Conservation (phyloP, 495 filamentous ascomycete genomes). For the Hypoxylon subgilvum region DNA sequence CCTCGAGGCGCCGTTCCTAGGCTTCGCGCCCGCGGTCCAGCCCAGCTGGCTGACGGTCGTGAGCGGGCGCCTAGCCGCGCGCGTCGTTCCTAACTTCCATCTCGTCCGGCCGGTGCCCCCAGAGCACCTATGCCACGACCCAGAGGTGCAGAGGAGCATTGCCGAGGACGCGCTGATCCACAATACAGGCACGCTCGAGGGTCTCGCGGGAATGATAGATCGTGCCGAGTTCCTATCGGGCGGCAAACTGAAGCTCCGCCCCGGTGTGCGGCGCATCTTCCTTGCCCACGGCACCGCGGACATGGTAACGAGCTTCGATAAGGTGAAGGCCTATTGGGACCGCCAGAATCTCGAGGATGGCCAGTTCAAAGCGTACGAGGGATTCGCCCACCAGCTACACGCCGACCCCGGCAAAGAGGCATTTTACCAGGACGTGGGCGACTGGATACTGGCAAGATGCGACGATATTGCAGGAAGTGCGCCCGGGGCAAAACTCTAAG, state of each 20-base stretch:
- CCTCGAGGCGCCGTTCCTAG: constrained; percentile 72
- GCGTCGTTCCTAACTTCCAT: constrained; percentile 65
- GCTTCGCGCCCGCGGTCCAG: constrained; percentile 64
- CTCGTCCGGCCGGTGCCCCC: constrained; percentile 63
- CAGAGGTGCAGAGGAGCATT: constrained; percentile 59
- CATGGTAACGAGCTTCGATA: constrained; percentile 65
- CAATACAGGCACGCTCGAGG: constrained; percentile 79
- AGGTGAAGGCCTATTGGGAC: constrained; percentile 67
- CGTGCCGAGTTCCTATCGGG: constrained; percentile 59
- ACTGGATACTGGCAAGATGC: constrained; percentile 70
- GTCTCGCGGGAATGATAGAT: constrained; percentile 75
- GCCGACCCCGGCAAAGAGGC: constrained; percentile 66
- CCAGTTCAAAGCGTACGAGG: constrained; percentile 74
- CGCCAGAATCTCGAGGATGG: constrained; percentile 64
- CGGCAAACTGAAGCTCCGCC: constrained; percentile 49
- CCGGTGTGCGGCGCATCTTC: constrained; percentile 57
- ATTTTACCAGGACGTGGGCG: constrained; percentile 72
- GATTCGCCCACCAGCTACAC: constrained; percentile 80
- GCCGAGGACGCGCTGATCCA: constrained; percentile 71
- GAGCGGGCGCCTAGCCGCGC: constrained; percentile 67
- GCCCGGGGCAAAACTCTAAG: constrained; percentile 23
- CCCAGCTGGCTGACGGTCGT: constrained; percentile 64
- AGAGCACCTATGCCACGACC: constrained; percentile 67
- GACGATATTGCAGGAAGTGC: constrained; percentile 2
- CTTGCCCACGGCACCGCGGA: constrained; percentile 74